Evolutionary conservation across 2,329 filamentous ascomycete species (phyloP), one percentile per base, ranked within the genome.

Genomic region (Talaromyces sp.): DNA sequence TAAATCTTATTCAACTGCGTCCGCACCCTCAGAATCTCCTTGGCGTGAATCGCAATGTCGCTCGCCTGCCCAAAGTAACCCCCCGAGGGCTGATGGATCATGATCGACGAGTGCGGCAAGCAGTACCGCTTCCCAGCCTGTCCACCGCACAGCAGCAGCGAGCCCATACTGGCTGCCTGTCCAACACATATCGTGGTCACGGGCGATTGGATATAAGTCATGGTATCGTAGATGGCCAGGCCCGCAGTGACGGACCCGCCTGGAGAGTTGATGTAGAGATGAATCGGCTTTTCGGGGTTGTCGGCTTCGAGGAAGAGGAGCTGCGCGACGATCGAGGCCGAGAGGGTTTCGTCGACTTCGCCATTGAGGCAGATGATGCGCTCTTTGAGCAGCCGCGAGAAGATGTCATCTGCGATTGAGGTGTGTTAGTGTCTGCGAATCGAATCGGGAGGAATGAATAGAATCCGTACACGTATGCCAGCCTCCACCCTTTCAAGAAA

Each of bases 301-400:
- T 99, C 95, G 70, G 93, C 95, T 82, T 99, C 96, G 75, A 99
- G 92, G 85, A 93, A 99, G 65, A 99, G 89, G 25, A 99, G 87
- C 75, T 99, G 96, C 1, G 95, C 92, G 30, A 98, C 93, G 65
- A 98, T 92, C 49, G 90, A 91, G n/a, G 95, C 93, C 42, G 92
- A 96, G 67, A 95, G 87, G 49, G 85, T 88, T 72, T 96, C 91
- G 78, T 98, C 90, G 62, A 98, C 92, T 71, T 90, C 84, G 71
- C 93, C 93, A 71, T 96, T 97, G 39, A 98, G 84, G 73, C 91
- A 96, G 71, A 99, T 84, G 71, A 98, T 98, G 65, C 93, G 91
- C 82, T 98, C 93, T 80, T 92, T 89, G 19, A 93, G 78, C 6
- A 93, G 80, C 71, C 91, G 88, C 22, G 89, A 92, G 76, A 93